Evolutionary conservation across 1,284 basidiomycete species (phyloP).

Genomic region (Pisolithus thermaeus): DNA sequence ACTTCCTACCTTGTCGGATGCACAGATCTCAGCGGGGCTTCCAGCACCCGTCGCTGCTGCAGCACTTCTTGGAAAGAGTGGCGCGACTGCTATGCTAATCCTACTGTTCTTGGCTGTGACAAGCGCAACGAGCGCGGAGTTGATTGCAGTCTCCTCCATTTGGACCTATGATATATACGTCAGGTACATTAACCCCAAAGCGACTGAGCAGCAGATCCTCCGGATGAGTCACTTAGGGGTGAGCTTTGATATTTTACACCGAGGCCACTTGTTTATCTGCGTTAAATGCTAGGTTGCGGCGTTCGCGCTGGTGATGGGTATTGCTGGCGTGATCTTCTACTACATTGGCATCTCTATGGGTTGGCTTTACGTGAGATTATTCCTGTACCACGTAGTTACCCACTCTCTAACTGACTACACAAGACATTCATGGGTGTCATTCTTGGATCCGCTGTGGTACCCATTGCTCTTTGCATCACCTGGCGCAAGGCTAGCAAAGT

Average conservation of each 20-base stretch:
- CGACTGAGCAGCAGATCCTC: constrained; percentile 57
- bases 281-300: constrained; percentile 47
- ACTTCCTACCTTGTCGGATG: constrained; percentile 52
- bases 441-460: constrained; percentile 81
- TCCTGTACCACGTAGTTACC: background rate
- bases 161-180: constrained; percentile 81
- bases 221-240: constrained; percentile 48
- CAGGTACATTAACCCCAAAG: constrained; percentile 57
- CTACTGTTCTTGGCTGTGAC: constrained; percentile 82
- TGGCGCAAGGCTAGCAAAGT: constrained; percentile 82
- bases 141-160: constrained; percentile 81
- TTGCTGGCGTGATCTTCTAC: constrained; percentile 82
- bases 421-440: constrained; percentile 81
- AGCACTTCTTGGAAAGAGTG: constrained; percentile 71
- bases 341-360: constrained; percentile 89
- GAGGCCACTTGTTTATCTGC: constrained; percentile 23
- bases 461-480: constrained; percentile 78
- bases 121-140: constrained; percentile 81
- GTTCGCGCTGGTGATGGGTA: constrained; percentile 75
- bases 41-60: constrained; percentile 79
- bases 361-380: constrained; percentile 60
- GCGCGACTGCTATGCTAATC: constrained; percentile 66
- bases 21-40: constrained; percentile 77
- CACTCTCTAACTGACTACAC: background rate
- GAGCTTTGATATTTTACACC: constrained; percentile 33